Conservation (phyloP, 306 rosid genomes). For the Quercus berberidifolia region DNA sequence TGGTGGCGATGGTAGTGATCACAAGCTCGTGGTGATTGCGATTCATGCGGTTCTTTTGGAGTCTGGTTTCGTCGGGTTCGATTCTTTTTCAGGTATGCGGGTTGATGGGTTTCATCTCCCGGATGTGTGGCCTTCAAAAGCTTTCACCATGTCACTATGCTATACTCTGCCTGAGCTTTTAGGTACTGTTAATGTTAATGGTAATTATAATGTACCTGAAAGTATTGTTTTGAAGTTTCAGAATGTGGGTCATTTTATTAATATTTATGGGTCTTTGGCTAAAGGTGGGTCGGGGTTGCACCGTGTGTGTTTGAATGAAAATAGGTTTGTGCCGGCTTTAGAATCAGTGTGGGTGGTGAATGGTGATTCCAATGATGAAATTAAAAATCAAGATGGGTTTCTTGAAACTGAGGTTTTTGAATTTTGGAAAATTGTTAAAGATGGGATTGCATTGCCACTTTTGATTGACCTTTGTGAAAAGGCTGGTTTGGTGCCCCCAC, state of each 20-base stretch:
- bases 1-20: conserved; percentile 31
- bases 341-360: conserved; percentile 24
- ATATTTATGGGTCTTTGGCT: conserved; percentile 56
- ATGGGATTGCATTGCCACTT: conserved; percentile 68
- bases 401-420: conserved; percentile 41
- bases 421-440: conserved; percentile 77
- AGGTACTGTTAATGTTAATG: background rate
- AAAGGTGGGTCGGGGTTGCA: conserved; percentile 37
- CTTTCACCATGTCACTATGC: conserved; percentile 40
- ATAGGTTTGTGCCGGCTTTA: conserved; percentile 35
- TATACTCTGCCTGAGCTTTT: conserved; percentile 65
- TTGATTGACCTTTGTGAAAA: conserved; percentile 68
- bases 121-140: conserved; percentile 34
- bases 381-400: conserved; percentile 1
- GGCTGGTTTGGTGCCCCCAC: conserved; percentile 57
- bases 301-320: conserved; percentile 42
- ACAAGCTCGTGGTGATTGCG: conserved; percentile 38
- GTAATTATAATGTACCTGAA: conserved; percentile 1
- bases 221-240: conserved; percentile 55
- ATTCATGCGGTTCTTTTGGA: conserved; percentile 72
- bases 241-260: conserved; percentile 49
- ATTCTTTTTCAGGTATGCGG: conserved; percentile 31
- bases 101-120: conserved; percentile 26
- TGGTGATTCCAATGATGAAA: conserved; percentile 21
- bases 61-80: conserved; percentile 60